Evolutionary conservation across 768 basidiomycete genomes (phyloP), one percentile per base, ranked within the genome.

Genomic region (Mrakia blollopis): DNA sequence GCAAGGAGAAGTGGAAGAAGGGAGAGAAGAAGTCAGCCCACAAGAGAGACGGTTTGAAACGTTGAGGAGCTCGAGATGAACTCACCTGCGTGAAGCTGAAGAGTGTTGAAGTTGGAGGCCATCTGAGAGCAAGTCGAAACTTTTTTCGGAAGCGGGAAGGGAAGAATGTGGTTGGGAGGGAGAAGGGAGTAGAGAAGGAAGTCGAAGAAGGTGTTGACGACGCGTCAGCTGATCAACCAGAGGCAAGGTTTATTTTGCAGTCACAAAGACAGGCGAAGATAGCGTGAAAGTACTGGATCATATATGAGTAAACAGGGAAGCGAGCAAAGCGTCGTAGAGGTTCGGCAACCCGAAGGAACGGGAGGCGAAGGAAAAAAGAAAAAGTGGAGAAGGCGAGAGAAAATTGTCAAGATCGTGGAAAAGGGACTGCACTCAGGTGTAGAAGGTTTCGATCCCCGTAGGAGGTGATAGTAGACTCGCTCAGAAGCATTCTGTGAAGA

Each of bases 401-500:
- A n/a, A n/a, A n/a, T n/a, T n/a, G n/a, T n/a, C n/a, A n/a, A n/a
- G n/a, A n/a, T n/a, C n/a, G n/a, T n/a, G n/a, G n/a, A n/a, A n/a
- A n/a, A n/a, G n/a, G n/a, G n/a, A n/a, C n/a, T n/a, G n/a, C n/a
- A n/a, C n/a, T n/a, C n/a, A n/a, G n/a, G n/a, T n/a, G n/a, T n/a
- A n/a, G n/a, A n/a, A n/a, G n/a, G n/a, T n/a, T n/a, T n/a, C n/a
- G n/a, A n/a, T n/a, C n/a, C n/a, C n/a, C n/a, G n/a, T n/a, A n/a
- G n/a, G n/a, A n/a, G n/a, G n/a, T n/a, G n/a, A n/a, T n/a, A n/a
- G n/a, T n/a, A n/a, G n/a, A n/a, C 5, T 37, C 8, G 13, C 25
- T 23, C 65, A 74, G 61, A 74, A 74, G 73, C 73, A 74, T 62
- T 74, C 73, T 74, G 41, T 37, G 30, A 62, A 37, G 11, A 25